These are phyloP conservation scores for Ogataea angusta DNA, from an alignment of 805 yeast species.

Conservation along the genomic window DNA sequence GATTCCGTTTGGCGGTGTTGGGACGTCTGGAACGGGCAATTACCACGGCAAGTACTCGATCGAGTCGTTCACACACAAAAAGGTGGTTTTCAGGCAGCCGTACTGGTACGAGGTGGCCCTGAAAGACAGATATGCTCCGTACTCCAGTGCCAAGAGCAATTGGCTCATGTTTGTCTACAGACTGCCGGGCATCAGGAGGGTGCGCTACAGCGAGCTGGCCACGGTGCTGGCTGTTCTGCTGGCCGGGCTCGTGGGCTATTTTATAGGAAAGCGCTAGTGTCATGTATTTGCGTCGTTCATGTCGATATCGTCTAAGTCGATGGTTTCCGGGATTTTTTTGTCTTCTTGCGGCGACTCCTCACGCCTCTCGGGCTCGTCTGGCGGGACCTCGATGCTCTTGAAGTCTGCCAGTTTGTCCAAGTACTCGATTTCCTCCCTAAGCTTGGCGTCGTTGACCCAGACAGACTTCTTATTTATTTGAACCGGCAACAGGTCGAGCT, in stretches of 20 bases:
- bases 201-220: constrained; percentile 1
- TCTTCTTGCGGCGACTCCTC: not conserved
- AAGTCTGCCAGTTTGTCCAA: constrained; percentile 28
- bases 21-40: constrained; percentile 75
- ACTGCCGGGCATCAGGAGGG: constrained; percentile 6
- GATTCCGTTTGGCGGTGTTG: constrained; percentile 92
- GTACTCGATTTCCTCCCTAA: constrained; percentile 43
- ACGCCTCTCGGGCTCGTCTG: constrained; percentile 3
- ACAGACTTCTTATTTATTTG: constrained; percentile 69
- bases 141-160: constrained; percentile 31
- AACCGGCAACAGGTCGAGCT: constrained; percentile 55
- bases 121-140: constrained; percentile 68
- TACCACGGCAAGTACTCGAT: constrained; percentile 76
- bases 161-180: constrained; percentile 7
- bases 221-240: constrained; percentile 1
- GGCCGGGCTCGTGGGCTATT: not conserved
- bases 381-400: constrained; percentile 1
- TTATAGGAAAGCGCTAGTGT: not conserved
- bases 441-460: constrained; percentile 57
- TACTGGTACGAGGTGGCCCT: constrained; percentile 56
- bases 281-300: constrained; percentile 4
- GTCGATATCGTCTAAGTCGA: constrained; percentile 15
- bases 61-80: constrained; percentile 71
- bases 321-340: constrained; percentile 4
- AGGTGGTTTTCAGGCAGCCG: constrained; percentile 64